Conservation (phyloP, 2,329 filamentous ascomycete species). For the Alternaria longipes region DNA sequence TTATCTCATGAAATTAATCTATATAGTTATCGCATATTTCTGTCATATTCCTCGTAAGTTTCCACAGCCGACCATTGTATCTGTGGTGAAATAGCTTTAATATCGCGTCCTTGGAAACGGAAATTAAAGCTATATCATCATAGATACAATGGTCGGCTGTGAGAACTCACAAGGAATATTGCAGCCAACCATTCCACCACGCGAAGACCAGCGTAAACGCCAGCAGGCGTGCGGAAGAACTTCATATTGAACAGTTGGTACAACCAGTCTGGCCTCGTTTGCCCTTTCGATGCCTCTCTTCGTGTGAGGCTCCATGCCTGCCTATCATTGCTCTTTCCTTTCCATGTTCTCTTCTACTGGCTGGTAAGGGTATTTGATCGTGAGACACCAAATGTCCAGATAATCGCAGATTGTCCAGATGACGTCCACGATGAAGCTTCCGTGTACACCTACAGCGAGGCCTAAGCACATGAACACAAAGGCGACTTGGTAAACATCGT, state of each 20-base stretch:
- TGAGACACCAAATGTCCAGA: conserved; percentile 97
- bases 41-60: background rate
- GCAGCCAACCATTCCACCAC: background rate
- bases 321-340: conserved; percentile 36
- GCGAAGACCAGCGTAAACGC: background rate
- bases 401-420: conserved; percentile 98
- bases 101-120: too few species aligned
- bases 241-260: background rate
- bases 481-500: conserved; percentile 85
- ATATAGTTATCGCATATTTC: background rate
- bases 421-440: conserved; percentile 95
- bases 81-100: too few species aligned
- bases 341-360: conserved; percentile 49
- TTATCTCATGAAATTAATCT: background rate
- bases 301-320: background rate
- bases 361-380: conserved; percentile 83
- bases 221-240: background rate
- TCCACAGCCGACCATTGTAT: background rate
- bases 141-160: too few species aligned
- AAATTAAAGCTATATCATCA: too few species aligned
- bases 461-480: conserved; percentile 92
- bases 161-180: too few species aligned
- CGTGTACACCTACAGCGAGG: conserved; percentile 87
- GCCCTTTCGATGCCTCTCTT: background rate
- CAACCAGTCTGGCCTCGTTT: background rate